A percentile compares a stretch with the other conserved stretches of the same genome.
These are phyloP conservation scores for Apostasia ramifera DNA, from an alignment of 106 monocot species.

Conservation along the genomic window DNA sequence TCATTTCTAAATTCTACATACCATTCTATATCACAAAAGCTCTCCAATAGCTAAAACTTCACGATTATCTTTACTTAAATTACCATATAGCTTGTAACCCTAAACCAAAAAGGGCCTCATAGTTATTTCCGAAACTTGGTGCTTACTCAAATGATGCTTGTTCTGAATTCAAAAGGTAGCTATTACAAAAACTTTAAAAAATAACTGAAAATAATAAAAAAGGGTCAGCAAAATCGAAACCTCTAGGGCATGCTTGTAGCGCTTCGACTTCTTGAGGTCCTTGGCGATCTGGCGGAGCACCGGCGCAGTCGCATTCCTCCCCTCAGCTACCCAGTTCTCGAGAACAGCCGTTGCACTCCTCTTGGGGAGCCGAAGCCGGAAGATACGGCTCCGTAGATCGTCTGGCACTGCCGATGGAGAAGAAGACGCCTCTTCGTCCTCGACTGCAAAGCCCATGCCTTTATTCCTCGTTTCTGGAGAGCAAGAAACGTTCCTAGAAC, in stretches of 20 bases:
- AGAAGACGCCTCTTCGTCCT: slow-evolving; percentile 1
- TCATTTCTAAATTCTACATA: no score
- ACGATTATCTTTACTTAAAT: no score
- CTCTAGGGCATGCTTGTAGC: slow-evolving; percentile 95
- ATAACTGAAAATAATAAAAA: no score
- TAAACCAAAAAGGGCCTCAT: no score
- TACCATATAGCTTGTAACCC: no score
- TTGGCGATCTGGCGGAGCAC: slow-evolving; percentile 53
- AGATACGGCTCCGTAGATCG: slow-evolving; percentile 51
- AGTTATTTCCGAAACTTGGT: background rate
- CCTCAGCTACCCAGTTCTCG: slow-evolving; percentile 60
- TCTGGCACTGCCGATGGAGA: background rate
- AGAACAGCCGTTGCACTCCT: slow-evolving; percentile 55
- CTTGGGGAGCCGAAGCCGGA: slow-evolving; percentile 64
- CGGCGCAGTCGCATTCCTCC: slow-evolving; percentile 33
- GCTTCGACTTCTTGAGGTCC: slow-evolving; percentile 40
- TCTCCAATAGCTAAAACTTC: no score
- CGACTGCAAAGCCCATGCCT: background rate
- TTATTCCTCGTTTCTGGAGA: slow-evolving; percentile 1
- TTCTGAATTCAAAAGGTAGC: background rate
- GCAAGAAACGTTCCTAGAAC: slow-evolving; percentile 10
- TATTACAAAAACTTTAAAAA: background rate
- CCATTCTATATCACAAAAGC: no score
- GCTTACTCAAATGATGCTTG: background rate
- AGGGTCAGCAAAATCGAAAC: slow-evolving; percentile 14